Conservation (phyloP, 192 early-diverging fungal genomes). For the Gamsiella multidivaricata region DNA sequence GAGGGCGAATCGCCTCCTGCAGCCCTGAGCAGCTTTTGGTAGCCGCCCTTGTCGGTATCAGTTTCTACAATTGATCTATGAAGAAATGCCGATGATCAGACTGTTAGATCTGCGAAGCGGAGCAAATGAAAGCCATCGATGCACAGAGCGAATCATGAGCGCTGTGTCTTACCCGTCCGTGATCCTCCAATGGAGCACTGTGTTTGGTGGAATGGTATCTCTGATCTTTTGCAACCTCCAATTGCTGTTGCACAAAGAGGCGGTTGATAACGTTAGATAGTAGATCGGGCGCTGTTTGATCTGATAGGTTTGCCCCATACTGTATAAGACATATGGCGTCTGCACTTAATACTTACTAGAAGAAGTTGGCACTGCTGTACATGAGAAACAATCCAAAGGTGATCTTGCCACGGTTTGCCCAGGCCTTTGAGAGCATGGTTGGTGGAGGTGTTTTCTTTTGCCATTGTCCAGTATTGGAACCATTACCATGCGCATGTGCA, state of each 20-base stretch:
- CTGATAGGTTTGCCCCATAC: no score
- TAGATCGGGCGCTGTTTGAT: neutral
- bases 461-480: neutral
- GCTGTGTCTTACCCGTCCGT: conserved; percentile 35
- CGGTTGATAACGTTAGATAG: neutral
- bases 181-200: conserved; percentile 52
- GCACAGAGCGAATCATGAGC: neutral
- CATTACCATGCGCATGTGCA: neutral
- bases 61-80: conserved; percentile 53
- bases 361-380: conserved; percentile 42
- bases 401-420: conserved; percentile 48
- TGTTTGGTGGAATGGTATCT: conserved; percentile 52
- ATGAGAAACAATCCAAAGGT: conserved; percentile 42
- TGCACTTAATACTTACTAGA: conserved; percentile 19
- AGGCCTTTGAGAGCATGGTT: neutral
- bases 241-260: conserved; percentile 29
- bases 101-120: no score
- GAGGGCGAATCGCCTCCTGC: conserved; percentile 29
- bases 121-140: no score
- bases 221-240: conserved; percentile 35
- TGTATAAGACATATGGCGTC: no score
- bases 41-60: conserved; percentile 40
- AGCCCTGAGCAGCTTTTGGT: conserved; percentile 33
- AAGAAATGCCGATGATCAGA: neutral
- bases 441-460: conserved; percentile 13